Conservation (phyloP, 2,329 filamentous ascomycete genomes). For the Davidsoniella eucalypti region DNA sequence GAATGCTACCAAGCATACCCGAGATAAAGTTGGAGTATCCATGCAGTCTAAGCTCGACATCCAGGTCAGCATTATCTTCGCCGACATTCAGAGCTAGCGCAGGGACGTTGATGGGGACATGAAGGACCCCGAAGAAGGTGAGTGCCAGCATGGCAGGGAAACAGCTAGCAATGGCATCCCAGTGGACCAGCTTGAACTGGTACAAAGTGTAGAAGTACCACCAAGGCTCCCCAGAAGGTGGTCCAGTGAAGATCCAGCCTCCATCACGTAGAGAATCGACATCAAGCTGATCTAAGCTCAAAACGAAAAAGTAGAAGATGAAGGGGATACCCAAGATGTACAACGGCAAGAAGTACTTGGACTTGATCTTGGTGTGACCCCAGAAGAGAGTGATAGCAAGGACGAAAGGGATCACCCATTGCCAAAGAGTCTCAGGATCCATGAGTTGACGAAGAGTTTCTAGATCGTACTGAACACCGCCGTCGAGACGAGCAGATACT, state of each 20-base stretch:
- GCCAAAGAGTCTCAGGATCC: conserved; percentile 52
- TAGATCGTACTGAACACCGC: conserved; percentile 67
- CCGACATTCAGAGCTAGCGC: conserved; percentile 79
- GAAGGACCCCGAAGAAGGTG: conserved; percentile 92
- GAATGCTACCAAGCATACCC: conserved; percentile 70
- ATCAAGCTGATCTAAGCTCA: conserved; percentile 49
- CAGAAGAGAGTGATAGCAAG: conserved; percentile 63
- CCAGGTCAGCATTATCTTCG: conserved; percentile 82
- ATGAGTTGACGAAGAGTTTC: conserved; percentile 62
- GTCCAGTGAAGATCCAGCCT: conserved; percentile 87
- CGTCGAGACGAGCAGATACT: conserved; percentile 76
- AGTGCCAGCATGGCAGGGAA: conserved; percentile 91
- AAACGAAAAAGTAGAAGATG: conserved; percentile 63
- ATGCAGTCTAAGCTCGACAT: conserved; percentile 81
- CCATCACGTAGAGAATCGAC: conserved; percentile 48
- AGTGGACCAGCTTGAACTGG: conserved; percentile 66
- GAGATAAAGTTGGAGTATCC: conserved; percentile 87
- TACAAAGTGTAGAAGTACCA: conserved; percentile 97
- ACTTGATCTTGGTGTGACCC: conserved; percentile 58
- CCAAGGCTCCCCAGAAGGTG: conserved; percentile 74
- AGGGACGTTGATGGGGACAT: conserved; percentile 96
- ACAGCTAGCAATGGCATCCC: conserved; percentile 66
- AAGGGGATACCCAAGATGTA: conserved; percentile 70
- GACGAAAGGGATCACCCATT: conserved; percentile 69
- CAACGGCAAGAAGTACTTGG: conserved; percentile 69